Evolutionary conservation across 169 alveolate species (phyloP).

Genomic region (Eimeria tenella): DNA sequence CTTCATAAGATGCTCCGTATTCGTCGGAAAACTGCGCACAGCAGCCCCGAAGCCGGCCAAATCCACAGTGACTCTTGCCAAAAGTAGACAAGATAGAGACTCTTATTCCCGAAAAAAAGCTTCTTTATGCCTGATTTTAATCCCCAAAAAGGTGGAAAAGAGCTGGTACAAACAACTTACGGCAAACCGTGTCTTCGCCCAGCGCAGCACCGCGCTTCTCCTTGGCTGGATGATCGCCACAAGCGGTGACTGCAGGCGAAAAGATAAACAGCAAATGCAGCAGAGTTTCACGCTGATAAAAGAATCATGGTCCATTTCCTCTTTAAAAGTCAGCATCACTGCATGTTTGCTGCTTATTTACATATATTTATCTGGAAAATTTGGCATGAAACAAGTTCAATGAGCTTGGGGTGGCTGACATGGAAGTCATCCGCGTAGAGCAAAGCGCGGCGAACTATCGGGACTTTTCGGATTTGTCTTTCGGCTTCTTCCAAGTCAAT

Average conservation of each 20-base stretch:
- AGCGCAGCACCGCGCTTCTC: slow-evolving; percentile 43
- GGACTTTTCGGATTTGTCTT: slow-evolving; percentile 47
- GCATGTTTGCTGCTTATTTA: too few relatives aligned
- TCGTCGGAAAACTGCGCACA: slow-evolving; percentile 50
- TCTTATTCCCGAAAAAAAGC: too few relatives aligned
- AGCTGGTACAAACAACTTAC: neutral
- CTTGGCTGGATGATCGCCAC: slow-evolving; percentile 65
- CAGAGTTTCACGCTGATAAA: neutral
- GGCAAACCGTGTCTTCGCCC: slow-evolving; percentile 65
- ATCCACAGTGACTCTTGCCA: too few relatives aligned
- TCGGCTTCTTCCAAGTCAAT: slow-evolving; percentile 73
- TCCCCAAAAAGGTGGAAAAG: too few relatives aligned
- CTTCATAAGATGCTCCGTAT: slow-evolving; percentile 54
- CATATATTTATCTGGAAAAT: too few relatives aligned
- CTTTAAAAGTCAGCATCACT: too few relatives aligned
- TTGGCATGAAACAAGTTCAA: too few relatives aligned
- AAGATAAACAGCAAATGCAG: neutral
- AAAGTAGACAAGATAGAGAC: too few relatives aligned
- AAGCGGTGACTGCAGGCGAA: slow-evolving; percentile 47
- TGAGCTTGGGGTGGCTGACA: slow-evolving; percentile 8
- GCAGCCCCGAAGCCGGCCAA: too few relatives aligned
- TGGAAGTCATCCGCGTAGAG: slow-evolving; percentile 57
- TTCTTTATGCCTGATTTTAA: too few relatives aligned
- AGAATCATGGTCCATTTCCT: too few relatives aligned
- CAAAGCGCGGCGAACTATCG: slow-evolving; percentile 29